Evolutionary conservation across 495 filamentous ascomycete genomes (phyloP).

Genomic region (Aspergillus ostianus): DNA sequence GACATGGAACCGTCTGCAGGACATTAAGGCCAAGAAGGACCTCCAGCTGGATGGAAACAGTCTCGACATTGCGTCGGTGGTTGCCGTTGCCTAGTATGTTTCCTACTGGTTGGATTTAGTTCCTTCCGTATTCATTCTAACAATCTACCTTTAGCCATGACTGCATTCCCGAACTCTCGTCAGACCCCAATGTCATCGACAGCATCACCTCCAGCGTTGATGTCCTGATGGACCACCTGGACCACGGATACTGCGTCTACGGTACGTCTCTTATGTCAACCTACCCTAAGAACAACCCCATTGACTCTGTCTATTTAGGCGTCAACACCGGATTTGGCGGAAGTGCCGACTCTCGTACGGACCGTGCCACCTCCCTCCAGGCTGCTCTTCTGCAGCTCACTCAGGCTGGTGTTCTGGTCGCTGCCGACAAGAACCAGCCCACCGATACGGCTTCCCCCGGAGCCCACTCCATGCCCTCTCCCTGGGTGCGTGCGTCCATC

Average conservation of each 20-base stretch:
- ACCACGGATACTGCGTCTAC: slow-evolving; percentile 19
- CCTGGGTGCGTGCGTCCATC: slow-evolving; percentile 57
- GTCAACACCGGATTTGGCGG: slow-evolving; percentile 68
- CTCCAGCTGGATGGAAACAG: slow-evolving; percentile 19
- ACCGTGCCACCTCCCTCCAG: slow-evolving; percentile 44
- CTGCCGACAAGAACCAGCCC: slow-evolving; percentile 18
- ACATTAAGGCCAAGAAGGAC: slow-evolving; percentile 8
- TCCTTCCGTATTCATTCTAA: background rate
- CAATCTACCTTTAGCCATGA: slow-evolving; percentile 14
- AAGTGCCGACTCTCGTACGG: slow-evolving; percentile 53
- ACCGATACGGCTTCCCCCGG: background rate
- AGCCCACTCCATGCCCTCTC: slow-evolving; percentile 41
- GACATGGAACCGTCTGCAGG: slow-evolving; percentile 18
- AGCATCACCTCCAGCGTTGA: slow-evolving; percentile 18
- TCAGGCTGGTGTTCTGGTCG: slow-evolving; percentile 49
- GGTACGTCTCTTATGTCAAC: slow-evolving; percentile 8
- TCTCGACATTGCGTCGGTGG: slow-evolving; percentile 20
- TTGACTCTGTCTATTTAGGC: slow-evolving; percentile 25
- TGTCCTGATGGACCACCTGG: slow-evolving; percentile 19
- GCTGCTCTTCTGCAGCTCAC: slow-evolving; percentile 49
- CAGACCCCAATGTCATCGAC: slow-evolving; percentile 15
- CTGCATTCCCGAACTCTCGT: slow-evolving; percentile 16
- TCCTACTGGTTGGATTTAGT: background rate
- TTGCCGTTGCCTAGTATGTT: slow-evolving; percentile 19
- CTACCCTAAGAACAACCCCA: background rate